These are phyloP conservation scores for Durio zibethinus DNA, from an alignment of 345 rosid species.

Conservation along the genomic window DNA sequence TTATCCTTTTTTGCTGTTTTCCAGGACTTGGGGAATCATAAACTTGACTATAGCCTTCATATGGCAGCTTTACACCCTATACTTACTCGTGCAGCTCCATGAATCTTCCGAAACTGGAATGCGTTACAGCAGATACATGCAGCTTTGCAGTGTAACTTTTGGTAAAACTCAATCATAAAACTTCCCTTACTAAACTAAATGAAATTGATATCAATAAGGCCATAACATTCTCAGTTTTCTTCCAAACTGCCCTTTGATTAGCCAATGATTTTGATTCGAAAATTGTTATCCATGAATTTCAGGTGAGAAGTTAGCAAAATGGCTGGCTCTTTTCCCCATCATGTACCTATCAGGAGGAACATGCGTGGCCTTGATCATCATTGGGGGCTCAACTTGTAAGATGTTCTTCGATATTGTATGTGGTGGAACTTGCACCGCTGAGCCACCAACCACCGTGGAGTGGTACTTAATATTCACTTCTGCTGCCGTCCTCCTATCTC, in stretches of 20 bases:
- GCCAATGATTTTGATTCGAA: neutral
- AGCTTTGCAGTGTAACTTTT: constrained; percentile 53
- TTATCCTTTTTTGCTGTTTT: neutral
- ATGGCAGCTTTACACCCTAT: constrained; percentile 80
- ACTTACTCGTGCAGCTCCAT: constrained; percentile 76
- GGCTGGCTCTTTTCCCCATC: constrained; percentile 51
- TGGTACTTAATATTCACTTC: constrained; percentile 54
- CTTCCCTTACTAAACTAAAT: neutral
- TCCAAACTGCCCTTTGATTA: neutral
- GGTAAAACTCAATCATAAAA: constrained; percentile 35
- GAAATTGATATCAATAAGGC: neutral
- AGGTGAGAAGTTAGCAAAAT: constrained; percentile 50
- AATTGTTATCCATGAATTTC: neutral
- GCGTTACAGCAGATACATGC: constrained; percentile 72
- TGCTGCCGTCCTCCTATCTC: constrained; percentile 47
- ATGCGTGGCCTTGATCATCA: constrained; percentile 44
- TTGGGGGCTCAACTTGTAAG: constrained; percentile 44
- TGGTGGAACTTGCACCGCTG: constrained; percentile 32
- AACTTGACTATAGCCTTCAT: constrained; percentile 48
- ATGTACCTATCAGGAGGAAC: constrained; percentile 72
- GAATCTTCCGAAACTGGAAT: constrained; percentile 49
- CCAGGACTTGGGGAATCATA: constrained; percentile 76
- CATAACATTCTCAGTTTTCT: neutral
- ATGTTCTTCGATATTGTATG: constrained; percentile 32
- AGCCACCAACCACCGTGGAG: constrained; percentile 45